Conservation (phyloP, 441 rosid genomes). For the Gossypium schwendimanii region DNA sequence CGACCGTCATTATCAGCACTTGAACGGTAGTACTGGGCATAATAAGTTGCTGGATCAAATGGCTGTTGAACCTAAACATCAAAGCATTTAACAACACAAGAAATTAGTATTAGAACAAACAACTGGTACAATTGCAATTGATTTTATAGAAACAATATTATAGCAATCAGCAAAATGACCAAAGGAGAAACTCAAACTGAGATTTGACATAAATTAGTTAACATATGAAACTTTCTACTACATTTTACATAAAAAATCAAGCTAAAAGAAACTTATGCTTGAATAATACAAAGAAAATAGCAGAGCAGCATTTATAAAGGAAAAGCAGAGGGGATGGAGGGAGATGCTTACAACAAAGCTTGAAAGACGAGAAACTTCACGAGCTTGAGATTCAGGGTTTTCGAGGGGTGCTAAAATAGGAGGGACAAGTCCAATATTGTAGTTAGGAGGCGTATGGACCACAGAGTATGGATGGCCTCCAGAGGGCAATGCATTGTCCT, state of each 20-base stretch:
- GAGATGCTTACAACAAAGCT: conserved; percentile 60
- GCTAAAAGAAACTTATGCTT: background rate
- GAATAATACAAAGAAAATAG: conserved; percentile 5
- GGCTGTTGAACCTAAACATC: conserved; percentile 63
- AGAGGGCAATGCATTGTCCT: conserved; percentile 41
- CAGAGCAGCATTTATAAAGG: background rate
- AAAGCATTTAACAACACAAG: conserved; percentile 26
- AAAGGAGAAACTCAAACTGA: background rate
- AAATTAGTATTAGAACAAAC: conserved; percentile 15
- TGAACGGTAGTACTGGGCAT: conserved; percentile 74
- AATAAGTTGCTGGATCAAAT: conserved; percentile 73
- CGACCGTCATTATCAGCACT: conserved; percentile 72
- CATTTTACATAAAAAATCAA: background rate
- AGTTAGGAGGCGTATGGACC: conserved; percentile 58
- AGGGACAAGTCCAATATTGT: conserved; percentile 58
- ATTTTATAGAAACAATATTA: background rate
- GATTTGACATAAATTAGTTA: conserved; percentile 6
- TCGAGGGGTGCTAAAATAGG: conserved; percentile 57
- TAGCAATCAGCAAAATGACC: conserved; percentile 5
- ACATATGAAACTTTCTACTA: conserved; percentile 3
- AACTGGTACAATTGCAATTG: background rate
- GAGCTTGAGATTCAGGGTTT: conserved; percentile 70
- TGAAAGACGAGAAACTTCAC: conserved; percentile 67
- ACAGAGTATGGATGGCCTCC: conserved; percentile 51
- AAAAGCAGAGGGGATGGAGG: background rate